Evolutionary conservation across 768 basidiomycete genomes (phyloP).

Genomic region (Hypsizygus marmoreus): DNA sequence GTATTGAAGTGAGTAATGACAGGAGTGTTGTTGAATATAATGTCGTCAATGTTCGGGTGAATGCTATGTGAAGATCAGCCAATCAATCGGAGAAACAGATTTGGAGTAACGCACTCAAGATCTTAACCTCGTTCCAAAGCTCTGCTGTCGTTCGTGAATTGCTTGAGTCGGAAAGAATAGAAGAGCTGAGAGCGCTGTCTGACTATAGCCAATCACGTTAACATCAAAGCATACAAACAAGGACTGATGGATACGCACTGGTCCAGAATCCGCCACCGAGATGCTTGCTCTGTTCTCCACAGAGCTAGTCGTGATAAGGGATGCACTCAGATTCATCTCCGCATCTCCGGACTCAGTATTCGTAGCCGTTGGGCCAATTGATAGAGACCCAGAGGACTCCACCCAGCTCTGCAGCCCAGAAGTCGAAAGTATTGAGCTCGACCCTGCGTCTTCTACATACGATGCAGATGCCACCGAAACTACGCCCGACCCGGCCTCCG

Average conservation of each 20-base stretch:
- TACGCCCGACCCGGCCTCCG: conserved; percentile 45
- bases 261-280: conserved; percentile 19
- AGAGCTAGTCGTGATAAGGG: conserved; percentile 30
- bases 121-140: conserved; percentile 92
- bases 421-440: conserved; percentile 19
- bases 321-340: too few relatives aligned
- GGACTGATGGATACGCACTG: conserved; percentile 9
- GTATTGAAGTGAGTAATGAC: conserved; percentile 81
- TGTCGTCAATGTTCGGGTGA: conserved; percentile 85
- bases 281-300: conserved; percentile 27
- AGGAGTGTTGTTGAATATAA: conserved; percentile 87
- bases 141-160: conserved; percentile 67
- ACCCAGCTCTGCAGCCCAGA: conserved; percentile 42
- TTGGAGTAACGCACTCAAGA: conserved; percentile 64
- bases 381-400: conserved; percentile 19
- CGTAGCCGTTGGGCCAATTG: conserved; percentile 13
- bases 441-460: conserved; percentile 1
- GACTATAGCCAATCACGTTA: conserved; percentile 22
- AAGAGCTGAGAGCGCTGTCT: conserved; percentile 34
- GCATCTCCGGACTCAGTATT: too few relatives aligned
- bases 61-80: conserved; percentile 47
- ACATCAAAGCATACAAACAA: not conserved
- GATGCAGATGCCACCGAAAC: conserved; percentile 35
- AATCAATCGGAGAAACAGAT: not conserved
- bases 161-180: conserved; percentile 27